Evolutionary conservation across 352 stramenopile genomes (phyloP).

Genomic region (Globisporangium heterothallicum): DNA sequence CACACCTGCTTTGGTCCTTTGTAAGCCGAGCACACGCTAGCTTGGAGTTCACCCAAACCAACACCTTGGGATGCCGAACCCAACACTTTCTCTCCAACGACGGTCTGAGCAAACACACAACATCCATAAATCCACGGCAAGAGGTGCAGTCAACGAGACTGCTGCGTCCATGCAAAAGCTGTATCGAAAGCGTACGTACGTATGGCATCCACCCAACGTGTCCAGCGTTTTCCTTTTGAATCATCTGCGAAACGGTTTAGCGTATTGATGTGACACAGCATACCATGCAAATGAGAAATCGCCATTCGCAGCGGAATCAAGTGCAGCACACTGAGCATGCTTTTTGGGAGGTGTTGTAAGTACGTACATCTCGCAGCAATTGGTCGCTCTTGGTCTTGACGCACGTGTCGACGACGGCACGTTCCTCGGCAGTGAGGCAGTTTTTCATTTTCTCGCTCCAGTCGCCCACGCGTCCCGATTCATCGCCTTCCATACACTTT

Average conservation of each 20-base stretch:
- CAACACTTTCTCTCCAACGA: conserved; percentile 53
- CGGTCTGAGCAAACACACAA: conserved; percentile 27
- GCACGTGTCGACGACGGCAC: conserved; percentile 46
- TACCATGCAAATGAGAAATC: not conserved
- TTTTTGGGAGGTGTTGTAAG: no score
- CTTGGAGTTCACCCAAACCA: conserved; percentile 50
- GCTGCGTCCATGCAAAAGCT: no score
- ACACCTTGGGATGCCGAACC: conserved; percentile 54
- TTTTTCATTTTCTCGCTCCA: conserved; percentile 69
- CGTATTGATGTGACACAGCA: no score
- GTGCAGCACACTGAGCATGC: no score
- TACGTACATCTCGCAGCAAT: conserved; percentile 39
- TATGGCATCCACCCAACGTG: conserved; percentile 73
- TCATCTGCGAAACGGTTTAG: conserved; percentile 44
- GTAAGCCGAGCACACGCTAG: conserved; percentile 56
- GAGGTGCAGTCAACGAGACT: no score
- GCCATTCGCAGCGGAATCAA: not conserved
- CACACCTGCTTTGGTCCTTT: conserved; percentile 42
- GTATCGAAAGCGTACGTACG: conserved; percentile 23
- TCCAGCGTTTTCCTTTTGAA: conserved; percentile 41
- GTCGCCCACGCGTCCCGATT: conserved; percentile 60
- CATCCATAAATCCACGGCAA: not conserved
- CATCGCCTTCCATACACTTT: conserved; percentile 73
- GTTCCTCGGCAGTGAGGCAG: conserved; percentile 62
- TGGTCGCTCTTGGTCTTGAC: conserved; percentile 49